Conservation (phyloP, 306 rosid genomes). For the Lathyrus tuberosus region DNA sequence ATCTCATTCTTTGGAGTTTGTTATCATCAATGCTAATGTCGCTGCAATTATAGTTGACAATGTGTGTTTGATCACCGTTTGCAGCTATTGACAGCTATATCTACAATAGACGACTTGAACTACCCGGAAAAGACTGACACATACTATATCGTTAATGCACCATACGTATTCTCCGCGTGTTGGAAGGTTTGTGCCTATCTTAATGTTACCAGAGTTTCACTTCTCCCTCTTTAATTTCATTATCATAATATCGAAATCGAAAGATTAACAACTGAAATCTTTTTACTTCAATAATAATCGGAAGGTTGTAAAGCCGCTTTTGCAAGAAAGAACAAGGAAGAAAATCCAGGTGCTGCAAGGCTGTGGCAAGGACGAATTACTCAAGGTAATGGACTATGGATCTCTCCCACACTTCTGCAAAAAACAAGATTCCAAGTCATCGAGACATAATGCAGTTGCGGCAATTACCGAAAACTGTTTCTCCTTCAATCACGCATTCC, state of each 20-base stretch:
- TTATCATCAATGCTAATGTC: neutral
- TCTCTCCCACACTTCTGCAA: conserved; percentile 92
- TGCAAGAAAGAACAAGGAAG: conserved; percentile 93
- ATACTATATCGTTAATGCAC: conserved; percentile 83
- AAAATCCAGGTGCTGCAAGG: conserved; percentile 88
- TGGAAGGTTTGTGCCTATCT: conserved; percentile 80
- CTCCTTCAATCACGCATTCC: conserved; percentile 70
- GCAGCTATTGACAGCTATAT: conserved; percentile 88
- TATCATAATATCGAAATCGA: conserved; percentile 8
- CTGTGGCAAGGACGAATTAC: conserved; percentile 87
- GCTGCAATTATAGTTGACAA: conserved; percentile 40
- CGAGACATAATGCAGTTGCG: conserved; percentile 46
- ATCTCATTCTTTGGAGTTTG: neutral
- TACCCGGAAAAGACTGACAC: conserved; percentile 97
- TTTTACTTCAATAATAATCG: conserved; percentile 20
- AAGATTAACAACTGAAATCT: conserved; percentile 14
- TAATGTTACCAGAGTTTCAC: conserved; percentile 10
- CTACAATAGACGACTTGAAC: conserved; percentile 94
- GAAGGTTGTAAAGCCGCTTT: conserved; percentile 93
- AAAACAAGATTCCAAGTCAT: conserved; percentile 74
- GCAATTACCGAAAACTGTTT: conserved; percentile 61
- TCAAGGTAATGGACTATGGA: conserved; percentile 84
- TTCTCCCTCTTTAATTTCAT: conserved; percentile 12
- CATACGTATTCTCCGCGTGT: conserved; percentile 93
- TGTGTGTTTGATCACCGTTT: conserved; percentile 35